Percentiles rank a stretch among this genome's conserved stretches.
Evolutionary conservation across 2,329 filamentous ascomycete genomes (phyloP).

Genomic region (Aschersonia sp.): DNA sequence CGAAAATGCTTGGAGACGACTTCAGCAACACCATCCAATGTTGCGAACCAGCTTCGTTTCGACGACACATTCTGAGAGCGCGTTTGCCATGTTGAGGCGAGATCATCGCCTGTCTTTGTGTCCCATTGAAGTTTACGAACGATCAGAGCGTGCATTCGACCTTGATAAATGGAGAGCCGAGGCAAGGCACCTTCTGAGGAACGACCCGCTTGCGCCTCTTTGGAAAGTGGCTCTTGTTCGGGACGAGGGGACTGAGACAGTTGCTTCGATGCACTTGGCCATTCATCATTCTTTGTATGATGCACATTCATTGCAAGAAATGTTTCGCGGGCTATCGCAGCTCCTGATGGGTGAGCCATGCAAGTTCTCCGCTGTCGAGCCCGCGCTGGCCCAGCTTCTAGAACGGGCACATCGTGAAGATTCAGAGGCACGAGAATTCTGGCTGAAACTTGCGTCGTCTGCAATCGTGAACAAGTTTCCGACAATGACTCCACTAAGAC

Average conservation of each 20-base stretch:
- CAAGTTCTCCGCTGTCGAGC: conserved; percentile 13
- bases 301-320: conserved; percentile 52
- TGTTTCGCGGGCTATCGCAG: conserved; percentile 44
- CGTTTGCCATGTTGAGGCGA: conserved; percentile 67
- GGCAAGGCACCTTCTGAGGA: conserved; percentile 17
- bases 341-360: conserved; percentile 10
- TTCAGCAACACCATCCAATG: conserved; percentile 48
- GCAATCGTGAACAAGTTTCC: conserved; percentile 60
- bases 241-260: not conserved
- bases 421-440: conserved; percentile 38
- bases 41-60: conserved; percentile 61
- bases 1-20: conserved; percentile 41
- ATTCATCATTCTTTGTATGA: conserved; percentile 81
- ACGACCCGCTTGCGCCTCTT: conserved; percentile 36
- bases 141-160: not conserved
- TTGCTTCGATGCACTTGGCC: conserved; percentile 25
- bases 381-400: conserved; percentile 27
- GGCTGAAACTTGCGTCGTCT: conserved; percentile 39
- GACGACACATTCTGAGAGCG: conserved; percentile 39
- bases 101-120: conserved; percentile 1
- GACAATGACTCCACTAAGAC: conserved; percentile 49
- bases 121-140: conserved; percentile 6
- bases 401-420: conserved; percentile 13
- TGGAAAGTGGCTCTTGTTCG: conserved; percentile 46
- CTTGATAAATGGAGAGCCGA: conserved; percentile 21